Evolutionary conservation across 2,329 filamentous ascomycete genomes (phyloP).

Genomic region (Phyllosticta citrichinensis): DNA sequence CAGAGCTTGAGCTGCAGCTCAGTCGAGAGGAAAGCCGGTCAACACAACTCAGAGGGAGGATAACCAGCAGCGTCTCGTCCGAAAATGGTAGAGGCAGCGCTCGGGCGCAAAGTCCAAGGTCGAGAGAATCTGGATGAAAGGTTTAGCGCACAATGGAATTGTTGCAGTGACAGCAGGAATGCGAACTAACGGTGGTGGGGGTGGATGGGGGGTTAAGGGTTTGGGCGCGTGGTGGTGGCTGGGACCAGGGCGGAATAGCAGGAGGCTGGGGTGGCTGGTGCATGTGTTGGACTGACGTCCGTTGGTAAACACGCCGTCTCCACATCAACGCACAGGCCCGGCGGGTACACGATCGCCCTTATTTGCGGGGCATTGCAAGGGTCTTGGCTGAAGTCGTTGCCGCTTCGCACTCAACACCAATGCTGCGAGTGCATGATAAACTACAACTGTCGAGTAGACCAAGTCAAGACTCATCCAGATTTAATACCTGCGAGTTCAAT

Average conservation of each 20-base stretch:
- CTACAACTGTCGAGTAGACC: too few relatives aligned
- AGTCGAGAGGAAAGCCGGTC: background rate
- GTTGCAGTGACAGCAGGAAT: background rate
- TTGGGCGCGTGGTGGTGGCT: background rate
- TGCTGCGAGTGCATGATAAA: too few relatives aligned
- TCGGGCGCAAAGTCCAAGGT: background rate
- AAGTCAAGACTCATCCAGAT: too few relatives aligned
- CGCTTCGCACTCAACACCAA: background rate
- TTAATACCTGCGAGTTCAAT: too few relatives aligned
- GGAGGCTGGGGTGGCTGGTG: background rate
- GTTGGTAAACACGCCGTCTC: background rate
- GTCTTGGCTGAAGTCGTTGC: background rate
- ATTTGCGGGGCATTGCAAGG: background rate
- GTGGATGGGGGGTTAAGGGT: background rate
- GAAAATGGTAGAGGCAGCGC: background rate
- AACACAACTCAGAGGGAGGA: background rate
- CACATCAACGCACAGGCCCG: background rate
- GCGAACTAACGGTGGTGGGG: background rate
- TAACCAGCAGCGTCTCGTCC: background rate
- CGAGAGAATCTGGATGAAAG: background rate
- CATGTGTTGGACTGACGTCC: background rate
- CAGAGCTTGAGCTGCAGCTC: background rate
- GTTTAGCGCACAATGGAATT: background rate
- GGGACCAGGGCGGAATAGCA: background rate
- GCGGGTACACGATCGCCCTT: background rate